Conservation (phyloP, 257 asterid species). For the Plectranthus barbatus region DNA sequence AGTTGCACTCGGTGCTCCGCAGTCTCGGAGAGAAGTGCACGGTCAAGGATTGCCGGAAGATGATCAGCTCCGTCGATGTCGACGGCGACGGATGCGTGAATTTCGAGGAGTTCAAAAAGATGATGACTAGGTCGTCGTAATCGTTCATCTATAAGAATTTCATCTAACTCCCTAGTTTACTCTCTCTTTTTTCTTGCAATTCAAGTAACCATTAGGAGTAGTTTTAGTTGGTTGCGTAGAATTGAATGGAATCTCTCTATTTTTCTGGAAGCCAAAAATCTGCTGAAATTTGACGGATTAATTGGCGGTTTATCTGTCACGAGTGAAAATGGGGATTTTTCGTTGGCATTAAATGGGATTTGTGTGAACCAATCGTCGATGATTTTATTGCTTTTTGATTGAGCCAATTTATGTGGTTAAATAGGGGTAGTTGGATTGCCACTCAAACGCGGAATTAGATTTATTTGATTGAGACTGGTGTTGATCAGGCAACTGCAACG, state of each 20-base stretch:
- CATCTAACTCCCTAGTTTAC: slow-evolving; percentile 1
- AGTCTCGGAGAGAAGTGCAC: slow-evolving; percentile 70
- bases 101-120: slow-evolving; percentile 82
- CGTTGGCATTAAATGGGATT: not conserved
- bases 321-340: not conserved
- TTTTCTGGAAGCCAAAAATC: not conserved
- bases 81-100: slow-evolving; percentile 91
- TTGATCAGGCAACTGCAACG: slow-evolving; percentile 3
- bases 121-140: slow-evolving; percentile 46
- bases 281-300: not conserved
- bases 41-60: slow-evolving; percentile 57
- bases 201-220: slow-evolving; percentile 12
- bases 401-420: not conserved
- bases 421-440: not conserved
- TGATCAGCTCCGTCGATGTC: slow-evolving; percentile 73
- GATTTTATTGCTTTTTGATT: not conserved
- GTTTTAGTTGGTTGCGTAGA: slow-evolving; percentile 11
- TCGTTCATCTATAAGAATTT: not conserved
- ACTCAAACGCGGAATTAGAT: slow-evolving; percentile 19
- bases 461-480: not conserved
- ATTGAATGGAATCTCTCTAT: not conserved
- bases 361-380: not conserved
- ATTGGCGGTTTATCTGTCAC: slow-evolving; percentile 4
- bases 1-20: slow-evolving; percentile 54
- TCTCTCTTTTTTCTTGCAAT: not conserved